A percentile compares a stretch with the other conserved stretches of the same genome.
Conservation (phyloP, 1,284 basidiomycete species). For the Naganishia albida region DNA sequence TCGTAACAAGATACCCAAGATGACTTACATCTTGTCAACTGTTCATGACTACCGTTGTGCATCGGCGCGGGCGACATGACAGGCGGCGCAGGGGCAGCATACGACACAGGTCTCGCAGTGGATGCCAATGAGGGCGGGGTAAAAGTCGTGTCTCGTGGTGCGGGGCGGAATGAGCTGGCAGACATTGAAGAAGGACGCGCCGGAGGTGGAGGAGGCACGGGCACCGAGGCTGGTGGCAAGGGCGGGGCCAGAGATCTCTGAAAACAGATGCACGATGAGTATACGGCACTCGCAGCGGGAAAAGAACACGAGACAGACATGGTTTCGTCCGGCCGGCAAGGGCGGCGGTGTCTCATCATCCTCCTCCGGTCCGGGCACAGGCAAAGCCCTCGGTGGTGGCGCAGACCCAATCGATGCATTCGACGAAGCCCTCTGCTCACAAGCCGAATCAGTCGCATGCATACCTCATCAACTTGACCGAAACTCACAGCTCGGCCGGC, state of each 20-base stretch:
- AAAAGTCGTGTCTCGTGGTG: constrained; percentile 40
- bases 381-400: constrained; percentile 27
- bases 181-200: constrained; percentile 30
- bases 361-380: constrained; percentile 25
- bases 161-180: constrained; percentile 35
- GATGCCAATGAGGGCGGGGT: constrained; percentile 34
- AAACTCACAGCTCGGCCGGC: constrained; percentile 35
- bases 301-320: constrained; percentile 12
- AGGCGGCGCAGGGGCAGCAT: constrained; percentile 38
- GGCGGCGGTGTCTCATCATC: constrained; percentile 32
- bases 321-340: constrained; percentile 31
- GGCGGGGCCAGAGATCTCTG: constrained; percentile 33
- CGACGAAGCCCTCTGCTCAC: constrained; percentile 25
- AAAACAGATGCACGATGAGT: background rate
- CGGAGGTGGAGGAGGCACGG: constrained; percentile 12
- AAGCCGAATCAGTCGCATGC: background rate
- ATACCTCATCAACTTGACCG: background rate
- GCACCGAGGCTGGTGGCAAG: constrained; percentile 26
- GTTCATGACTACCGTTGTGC: background rate
- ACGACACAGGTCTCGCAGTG: background rate
- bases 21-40: constrained; percentile 6
- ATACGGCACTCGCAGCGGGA: background rate
- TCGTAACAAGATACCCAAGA: too few species aligned
- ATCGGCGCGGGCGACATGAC: constrained; percentile 34
- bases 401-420: constrained; percentile 27